Base-by-base conservation (phyloP, 1,284 basidiomycete species). In the Trametes sp. region DNA sequence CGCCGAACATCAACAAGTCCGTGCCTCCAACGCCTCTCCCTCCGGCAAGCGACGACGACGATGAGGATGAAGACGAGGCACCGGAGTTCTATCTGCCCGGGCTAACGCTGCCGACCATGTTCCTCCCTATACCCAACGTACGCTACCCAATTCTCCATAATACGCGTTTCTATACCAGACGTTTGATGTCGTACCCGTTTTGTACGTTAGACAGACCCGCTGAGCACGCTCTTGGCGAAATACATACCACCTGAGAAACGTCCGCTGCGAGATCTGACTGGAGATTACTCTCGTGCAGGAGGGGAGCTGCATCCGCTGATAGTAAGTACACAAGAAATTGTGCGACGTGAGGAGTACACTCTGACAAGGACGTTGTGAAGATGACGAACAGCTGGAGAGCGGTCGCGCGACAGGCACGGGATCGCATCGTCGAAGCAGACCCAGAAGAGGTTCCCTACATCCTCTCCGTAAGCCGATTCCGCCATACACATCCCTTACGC, bases 361-460 rank as follows among this genome's bases (percentile, higher is more conserved):
- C 23, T 24, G 51, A 42, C 38, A n/a, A 8, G 1, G 2, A 19
- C 38, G 38, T 19, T 19, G 11, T 38, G 44, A 76, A 94, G 92
- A 91, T 92, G 86, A 86, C 88, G 42, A 93, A 93, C 67, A 92
- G 89, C 69, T 94, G 92, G 92, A 83, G 92, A 52, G 87, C 91
- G 0, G 73, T 93, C 52, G 92, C 92, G 23, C 83, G 80, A 61
- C 92, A 92, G 86, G 90, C 92, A 28, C 83, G 88, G 70, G 92
- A 94, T 72, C 81, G 86, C 41, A 85, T 94, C 54, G 85, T 93
- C 14, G 80, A 82, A 26, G 80, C 88, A 29, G 82, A 89, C 63
- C 87, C 92, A 0, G 85, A 87, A 62, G 87, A 92, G 57, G 71
- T 92, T 36, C 72, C 76, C 23, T 80, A 84, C 61, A 84, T 94